Percentiles rank a stretch among this genome's conserved stretches.
These are phyloP conservation scores for Apophysomyces sp. DNA, from an alignment of 371 early-diverging fungal species.

Conservation along the genomic window DNA sequence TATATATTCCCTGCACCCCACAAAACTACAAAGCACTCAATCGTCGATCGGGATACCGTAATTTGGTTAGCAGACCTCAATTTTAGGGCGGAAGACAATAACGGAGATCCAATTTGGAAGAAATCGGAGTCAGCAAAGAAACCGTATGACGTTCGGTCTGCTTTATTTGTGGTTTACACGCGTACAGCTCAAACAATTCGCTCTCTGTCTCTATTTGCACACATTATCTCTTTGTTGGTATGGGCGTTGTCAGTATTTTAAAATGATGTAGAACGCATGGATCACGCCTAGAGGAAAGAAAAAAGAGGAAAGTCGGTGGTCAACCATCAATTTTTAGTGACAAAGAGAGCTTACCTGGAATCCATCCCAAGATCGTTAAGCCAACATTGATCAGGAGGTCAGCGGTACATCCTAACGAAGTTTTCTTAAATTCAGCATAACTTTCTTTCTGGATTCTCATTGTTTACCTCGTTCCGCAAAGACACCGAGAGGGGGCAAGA, in stretches of 20 bases:
- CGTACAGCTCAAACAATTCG: not conserved
- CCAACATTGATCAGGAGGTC: conserved; percentile 80
- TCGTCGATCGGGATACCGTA: too few species aligned
- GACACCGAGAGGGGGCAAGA: conserved; percentile 73
- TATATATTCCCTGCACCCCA: too few species aligned
- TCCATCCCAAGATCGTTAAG: conserved; percentile 75
- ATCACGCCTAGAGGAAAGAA: conserved; percentile 5
- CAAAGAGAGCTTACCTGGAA: conserved; percentile 63
- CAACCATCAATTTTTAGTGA: not conserved
- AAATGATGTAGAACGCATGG: conserved; percentile 23
- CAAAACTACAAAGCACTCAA: too few species aligned
- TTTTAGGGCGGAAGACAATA: not conserved
- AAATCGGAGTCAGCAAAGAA: not conserved
- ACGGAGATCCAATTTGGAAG: not conserved
- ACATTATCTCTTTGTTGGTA: not conserved
- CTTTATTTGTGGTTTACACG: too few species aligned
- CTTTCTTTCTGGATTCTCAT: not conserved
- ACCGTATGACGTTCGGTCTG: not conserved
- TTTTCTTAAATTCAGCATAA: not conserved
- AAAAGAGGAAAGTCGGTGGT: not conserved
- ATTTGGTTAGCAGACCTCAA: not conserved
- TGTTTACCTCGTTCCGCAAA: conserved; percentile 54
- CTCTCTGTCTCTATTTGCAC: not conserved
- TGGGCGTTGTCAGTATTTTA: conserved; percentile 14
- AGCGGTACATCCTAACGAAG: conserved; percentile 51